phyloP scores from a whole-genome alignment of 345 rosid genomes.

The Boechera divaricarpa region DNA sequence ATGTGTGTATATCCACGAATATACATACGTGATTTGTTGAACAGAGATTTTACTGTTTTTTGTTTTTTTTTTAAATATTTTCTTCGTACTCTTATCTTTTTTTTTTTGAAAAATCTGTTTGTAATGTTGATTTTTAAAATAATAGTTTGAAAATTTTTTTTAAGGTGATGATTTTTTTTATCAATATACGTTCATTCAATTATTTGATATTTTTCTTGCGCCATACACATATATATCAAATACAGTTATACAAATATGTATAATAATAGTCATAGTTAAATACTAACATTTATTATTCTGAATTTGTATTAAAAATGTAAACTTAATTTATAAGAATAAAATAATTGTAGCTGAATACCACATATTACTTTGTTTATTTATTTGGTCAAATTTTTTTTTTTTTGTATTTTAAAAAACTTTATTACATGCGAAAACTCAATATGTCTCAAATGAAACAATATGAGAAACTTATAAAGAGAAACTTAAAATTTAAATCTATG shows the following conservation, averaged over 20 bases:
- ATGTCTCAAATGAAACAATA: neutral
- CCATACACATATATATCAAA: neutral
- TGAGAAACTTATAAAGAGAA: neutral
- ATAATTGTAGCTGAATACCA: neutral
- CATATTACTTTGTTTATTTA: neutral
- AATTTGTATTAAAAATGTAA: neutral
- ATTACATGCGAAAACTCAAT: too few species aligned
- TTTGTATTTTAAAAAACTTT: neutral
- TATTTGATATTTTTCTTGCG: neutral
- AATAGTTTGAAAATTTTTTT: neutral
- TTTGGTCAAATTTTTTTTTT: neutral
- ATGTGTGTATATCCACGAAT: conserved; percentile 1
- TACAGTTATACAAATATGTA: neutral
- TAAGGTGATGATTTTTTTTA: neutral
- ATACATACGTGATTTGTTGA: conserved; percentile 28
- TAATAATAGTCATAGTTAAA: neutral
- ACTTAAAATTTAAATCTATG: too few species aligned
- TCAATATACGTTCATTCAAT: neutral
- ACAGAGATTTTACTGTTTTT: conserved; percentile 34
- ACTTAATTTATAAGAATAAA: neutral
- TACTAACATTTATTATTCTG: neutral
- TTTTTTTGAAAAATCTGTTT: neutral
- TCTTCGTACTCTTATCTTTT: conserved; percentile 17
- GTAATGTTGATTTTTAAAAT: neutral
- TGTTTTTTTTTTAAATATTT: conserved; percentile 4